Evolutionary conservation across 768 basidiomycete genomes (phyloP).

Genomic region (Lactarius hatsudake): DNA sequence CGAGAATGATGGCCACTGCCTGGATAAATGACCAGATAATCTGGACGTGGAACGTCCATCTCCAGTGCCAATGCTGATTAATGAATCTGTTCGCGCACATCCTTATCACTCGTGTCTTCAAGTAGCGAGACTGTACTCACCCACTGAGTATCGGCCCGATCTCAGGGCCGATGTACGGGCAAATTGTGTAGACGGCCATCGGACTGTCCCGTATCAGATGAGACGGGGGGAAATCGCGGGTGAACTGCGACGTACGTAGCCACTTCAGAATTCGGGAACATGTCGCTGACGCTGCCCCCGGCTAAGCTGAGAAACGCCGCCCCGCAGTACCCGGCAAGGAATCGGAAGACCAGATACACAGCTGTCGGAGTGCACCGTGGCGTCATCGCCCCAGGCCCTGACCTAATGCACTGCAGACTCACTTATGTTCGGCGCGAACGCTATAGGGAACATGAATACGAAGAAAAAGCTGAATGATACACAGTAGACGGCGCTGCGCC

Average conservation of each 20-base stretch:
- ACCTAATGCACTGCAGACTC: slow-evolving; percentile 26
- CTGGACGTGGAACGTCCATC: slow-evolving; percentile 76
- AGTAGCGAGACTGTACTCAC: slow-evolving; percentile 37
- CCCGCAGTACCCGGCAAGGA: slow-evolving; percentile 54
- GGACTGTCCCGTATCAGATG: slow-evolving; percentile 36
- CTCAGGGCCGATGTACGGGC: slow-evolving; percentile 57
- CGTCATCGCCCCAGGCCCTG: background rate
- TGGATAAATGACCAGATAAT: slow-evolving; percentile 67
- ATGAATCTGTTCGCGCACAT: slow-evolving; percentile 4
- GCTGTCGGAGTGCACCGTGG: slow-evolving; percentile 35
- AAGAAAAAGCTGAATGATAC: slow-evolving; percentile 60
- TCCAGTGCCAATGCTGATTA: slow-evolving; percentile 54
- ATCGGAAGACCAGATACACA: slow-evolving; percentile 60
- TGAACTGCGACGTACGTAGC: slow-evolving; percentile 48
- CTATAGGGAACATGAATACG: slow-evolving; percentile 64
- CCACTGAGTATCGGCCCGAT: slow-evolving; percentile 58
- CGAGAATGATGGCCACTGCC: slow-evolving; percentile 48
- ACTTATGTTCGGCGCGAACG: slow-evolving; percentile 69
- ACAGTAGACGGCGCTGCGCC: slow-evolving; percentile 61
- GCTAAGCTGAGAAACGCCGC: slow-evolving; percentile 60
- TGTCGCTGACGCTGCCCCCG: slow-evolving; percentile 58
- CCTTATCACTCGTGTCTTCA: background rate
- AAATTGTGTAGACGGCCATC: slow-evolving; percentile 54
- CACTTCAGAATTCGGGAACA: slow-evolving; percentile 54
- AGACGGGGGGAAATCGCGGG: background rate